Percentiles rank a stretch among this genome's conserved stretches.
Conservation (phyloP, 805 yeast species). For the Pichia cabralensis region DNA sequence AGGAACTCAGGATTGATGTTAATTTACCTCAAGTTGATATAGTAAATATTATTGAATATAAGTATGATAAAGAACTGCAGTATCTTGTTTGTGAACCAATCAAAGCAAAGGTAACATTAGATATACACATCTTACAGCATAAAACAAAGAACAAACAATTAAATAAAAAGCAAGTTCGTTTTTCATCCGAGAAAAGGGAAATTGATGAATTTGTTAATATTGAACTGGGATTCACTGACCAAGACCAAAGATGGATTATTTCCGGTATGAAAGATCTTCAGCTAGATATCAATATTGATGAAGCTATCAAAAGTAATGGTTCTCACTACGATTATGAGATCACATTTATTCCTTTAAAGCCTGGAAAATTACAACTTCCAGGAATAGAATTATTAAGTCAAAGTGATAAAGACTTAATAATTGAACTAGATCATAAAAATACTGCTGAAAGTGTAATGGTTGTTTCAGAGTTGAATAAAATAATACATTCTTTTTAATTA, state of each 20-base stretch:
- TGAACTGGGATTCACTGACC: slow-evolving; percentile 18
- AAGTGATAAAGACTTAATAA: slow-evolving; percentile 27
- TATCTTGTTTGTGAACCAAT: slow-evolving; percentile 59
- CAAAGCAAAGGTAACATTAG: slow-evolving; percentile 31
- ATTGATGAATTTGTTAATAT: slow-evolving; percentile 14
- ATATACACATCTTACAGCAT: slow-evolving; percentile 15
- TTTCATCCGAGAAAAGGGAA: slow-evolving; percentile 3
- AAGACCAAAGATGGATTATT: slow-evolving; percentile 64
- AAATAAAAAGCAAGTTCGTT: slow-evolving; percentile 23
- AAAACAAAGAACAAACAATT: too few relatives aligned
- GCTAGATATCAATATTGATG: slow-evolving; percentile 20
- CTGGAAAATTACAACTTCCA: slow-evolving; percentile 68
- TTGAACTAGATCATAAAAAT: slow-evolving; percentile 59
- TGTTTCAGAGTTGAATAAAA: slow-evolving; percentile 56
- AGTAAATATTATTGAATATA: slow-evolving; percentile 47
- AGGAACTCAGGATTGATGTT: slow-evolving; percentile 37
- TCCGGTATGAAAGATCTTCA: slow-evolving; percentile 58
- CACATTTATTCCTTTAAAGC: slow-evolving; percentile 59
- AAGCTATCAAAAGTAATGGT: slow-evolving; percentile 7
- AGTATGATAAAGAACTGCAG: slow-evolving; percentile 30
- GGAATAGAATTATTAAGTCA: slow-evolving; percentile 36
- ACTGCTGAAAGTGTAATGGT: slow-evolving; percentile 61
- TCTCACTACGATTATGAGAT: slow-evolving; percentile 26
- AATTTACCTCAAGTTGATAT: slow-evolving; percentile 52
- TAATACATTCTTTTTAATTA: slow-evolving; percentile 45